Conservation (phyloP, 192 early-diverging fungal genomes). For the Coemansia sp. region DNA sequence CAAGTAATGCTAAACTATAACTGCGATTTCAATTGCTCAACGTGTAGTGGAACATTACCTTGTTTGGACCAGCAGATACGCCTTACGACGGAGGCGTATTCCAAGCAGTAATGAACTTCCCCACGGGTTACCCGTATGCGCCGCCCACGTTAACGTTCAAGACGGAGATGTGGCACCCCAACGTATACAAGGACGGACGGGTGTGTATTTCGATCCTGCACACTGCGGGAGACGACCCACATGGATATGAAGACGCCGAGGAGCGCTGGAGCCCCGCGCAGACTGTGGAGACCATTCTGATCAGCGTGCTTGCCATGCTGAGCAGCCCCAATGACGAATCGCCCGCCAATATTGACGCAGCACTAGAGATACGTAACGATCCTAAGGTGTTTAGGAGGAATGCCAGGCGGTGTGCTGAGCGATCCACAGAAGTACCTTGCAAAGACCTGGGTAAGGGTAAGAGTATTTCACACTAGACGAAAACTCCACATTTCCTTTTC, state of each 20-base stretch:
- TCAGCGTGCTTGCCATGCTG: constrained; percentile 92
- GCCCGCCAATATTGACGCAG: constrained; percentile 94
- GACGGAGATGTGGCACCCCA: constrained; percentile 93
- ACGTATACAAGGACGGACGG: constrained; percentile 85
- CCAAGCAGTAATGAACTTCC: constrained; percentile 76
- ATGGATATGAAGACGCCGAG: constrained; percentile 84
- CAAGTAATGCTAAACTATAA: neutral
- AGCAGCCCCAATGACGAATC: constrained; percentile 91
- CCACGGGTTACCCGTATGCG: constrained; percentile 77
- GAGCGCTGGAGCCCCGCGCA: constrained; percentile 97
- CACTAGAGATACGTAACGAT: constrained; percentile 81
- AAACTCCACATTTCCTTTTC: neutral
- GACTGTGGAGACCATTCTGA: constrained; percentile 89
- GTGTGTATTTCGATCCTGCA: constrained; percentile 98
- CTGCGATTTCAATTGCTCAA: neutral
- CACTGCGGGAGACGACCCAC: constrained; percentile 83
- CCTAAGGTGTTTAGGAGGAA: constrained; percentile 72
- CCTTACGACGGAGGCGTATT: constrained; percentile 95
- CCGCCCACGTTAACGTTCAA: constrained; percentile 89
- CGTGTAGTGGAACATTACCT: constrained; percentile 82
- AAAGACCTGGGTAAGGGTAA: neutral
- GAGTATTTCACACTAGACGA: constrained; percentile 8
- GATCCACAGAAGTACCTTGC: constrained; percentile 35
- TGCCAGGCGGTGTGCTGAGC: constrained; percentile 64
- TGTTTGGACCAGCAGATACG: constrained; percentile 87